Evolutionary conservation across 805 yeast species (phyloP).

Genomic region (Myxozyma vanderwaltii): DNA sequence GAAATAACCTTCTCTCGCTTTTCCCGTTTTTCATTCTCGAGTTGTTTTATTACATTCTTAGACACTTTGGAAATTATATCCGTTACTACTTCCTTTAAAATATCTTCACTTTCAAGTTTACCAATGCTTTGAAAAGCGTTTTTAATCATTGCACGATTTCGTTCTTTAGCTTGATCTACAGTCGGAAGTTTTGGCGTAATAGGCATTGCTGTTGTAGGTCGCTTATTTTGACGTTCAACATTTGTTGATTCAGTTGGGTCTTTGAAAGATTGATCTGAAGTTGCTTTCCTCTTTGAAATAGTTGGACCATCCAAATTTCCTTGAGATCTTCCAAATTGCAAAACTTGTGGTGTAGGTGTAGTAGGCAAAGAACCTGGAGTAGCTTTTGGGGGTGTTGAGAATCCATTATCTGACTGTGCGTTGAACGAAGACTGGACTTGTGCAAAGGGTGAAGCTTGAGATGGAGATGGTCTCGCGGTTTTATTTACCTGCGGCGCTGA

Average conservation of each 20-base stretch:
- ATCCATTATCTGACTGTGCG: no score
- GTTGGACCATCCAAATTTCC: no score
- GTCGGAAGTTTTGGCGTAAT: neutral
- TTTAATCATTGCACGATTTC: neutral
- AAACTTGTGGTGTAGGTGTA: neutral
- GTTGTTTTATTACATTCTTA: constrained; percentile 16
- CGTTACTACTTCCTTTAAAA: constrained; percentile 19
- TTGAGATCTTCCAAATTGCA: neutral
- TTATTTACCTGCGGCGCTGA: neutral
- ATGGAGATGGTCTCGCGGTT: no score
- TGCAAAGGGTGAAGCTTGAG: neutral
- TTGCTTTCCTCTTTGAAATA: neutral
- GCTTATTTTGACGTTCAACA: neutral
- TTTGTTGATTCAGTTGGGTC: neutral
- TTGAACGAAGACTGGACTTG: neutral
- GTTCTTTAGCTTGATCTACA: constrained; percentile 1
- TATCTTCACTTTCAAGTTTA: constrained; percentile 3
- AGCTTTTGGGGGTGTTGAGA: no score
- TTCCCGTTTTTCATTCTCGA: constrained; percentile 35
- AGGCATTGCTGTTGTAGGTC: neutral
- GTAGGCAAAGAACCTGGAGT: no score
- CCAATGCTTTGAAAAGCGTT: neutral
- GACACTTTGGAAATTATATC: constrained; percentile 26
- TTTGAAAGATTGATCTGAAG: neutral
- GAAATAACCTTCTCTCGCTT: constrained; percentile 40